Evolutionary conservation across 1,139 yeast species (phyloP).

Genomic region (Maudiozyma humilis): DNA sequence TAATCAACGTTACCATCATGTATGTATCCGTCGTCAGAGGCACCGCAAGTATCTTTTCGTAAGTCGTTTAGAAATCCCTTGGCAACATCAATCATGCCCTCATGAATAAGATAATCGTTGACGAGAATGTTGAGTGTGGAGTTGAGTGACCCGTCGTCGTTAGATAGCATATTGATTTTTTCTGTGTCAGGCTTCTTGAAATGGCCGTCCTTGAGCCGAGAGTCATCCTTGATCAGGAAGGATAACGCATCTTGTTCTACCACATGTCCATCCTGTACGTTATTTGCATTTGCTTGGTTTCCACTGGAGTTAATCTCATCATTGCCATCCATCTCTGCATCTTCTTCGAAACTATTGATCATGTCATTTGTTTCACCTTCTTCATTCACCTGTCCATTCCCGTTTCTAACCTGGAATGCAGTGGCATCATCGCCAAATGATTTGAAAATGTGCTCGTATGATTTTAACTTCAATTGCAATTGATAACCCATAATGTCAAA

Average conservation of each 20-base stretch:
- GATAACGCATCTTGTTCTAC: background rate
- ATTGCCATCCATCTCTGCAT: constrained; percentile 2
- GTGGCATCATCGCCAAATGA: constrained; percentile 6
- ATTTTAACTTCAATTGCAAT: constrained; percentile 35
- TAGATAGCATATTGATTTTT: constrained; percentile 22
- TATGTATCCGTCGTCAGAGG: no score
- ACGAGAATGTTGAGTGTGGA: constrained; percentile 49
- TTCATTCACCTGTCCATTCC: background rate
- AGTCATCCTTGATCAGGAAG: constrained; percentile 17
- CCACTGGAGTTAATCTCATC: background rate
- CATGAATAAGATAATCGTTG: constrained; percentile 60
- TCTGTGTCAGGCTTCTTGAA: constrained; percentile 23
- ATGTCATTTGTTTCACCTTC: constrained; percentile 5
- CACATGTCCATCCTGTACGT: background rate
- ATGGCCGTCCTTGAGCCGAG: constrained; percentile 16
- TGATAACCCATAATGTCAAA: constrained; percentile 68
- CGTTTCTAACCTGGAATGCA: background rate
- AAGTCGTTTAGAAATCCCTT: constrained; percentile 52
- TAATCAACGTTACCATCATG: background rate
- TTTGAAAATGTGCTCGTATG: constrained; percentile 26
- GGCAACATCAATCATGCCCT: constrained; percentile 64
- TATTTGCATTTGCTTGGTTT: background rate
- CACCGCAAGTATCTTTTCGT: constrained; percentile 14
- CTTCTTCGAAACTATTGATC: constrained; percentile 2
- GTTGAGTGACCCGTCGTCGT: constrained; percentile 34